Evolutionary conservation across 306 rosid genomes (phyloP), one percentile per base, ranked within the genome.

Genomic region (Notholithocarpus densiflorus): DNA sequence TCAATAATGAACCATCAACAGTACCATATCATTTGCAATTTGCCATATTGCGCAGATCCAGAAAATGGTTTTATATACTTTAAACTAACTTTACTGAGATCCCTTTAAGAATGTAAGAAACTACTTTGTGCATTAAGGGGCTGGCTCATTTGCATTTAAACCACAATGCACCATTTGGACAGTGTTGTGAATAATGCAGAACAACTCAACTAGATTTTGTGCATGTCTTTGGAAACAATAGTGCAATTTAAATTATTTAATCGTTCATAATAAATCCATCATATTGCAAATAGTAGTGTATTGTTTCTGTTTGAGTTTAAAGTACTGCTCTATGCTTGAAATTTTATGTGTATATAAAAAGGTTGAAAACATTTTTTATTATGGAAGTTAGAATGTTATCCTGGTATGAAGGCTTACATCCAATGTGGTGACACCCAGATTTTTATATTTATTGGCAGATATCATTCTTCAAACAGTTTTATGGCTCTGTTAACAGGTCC

Each of bases 391-490:
- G 45, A 37, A 70, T 71, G 34, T 55, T 45, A 15, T 13, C 31
- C 68, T 51, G 6, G 20, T 52, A 66, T 56, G 60, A 61, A 62
- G 31, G 43, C 32, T 68, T 32, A 18, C 19, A 40, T 29, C 15
- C 62, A 60, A 19, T 60, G 40, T 72, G 52, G 27, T 82, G 31
- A 75, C 55, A 68, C 57, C 29, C 65, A 40, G 23, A 18, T 78
- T 74, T 81, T 57, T 32, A 75, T 78, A 75, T 57, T 75, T 68
- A 9, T 83, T 77, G 75, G 80, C 80, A 92, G 98, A 84, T 74
- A 72, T 85, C 98, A 78, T 91, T 94, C 84, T 89, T 79, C 90
- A 90, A 92, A 88, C 98, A 95, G 80, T 92, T 95, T 81, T 68
- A 85, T 82, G 92, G 90, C 79, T 89, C 96, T n/a, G 84, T 95